phyloP scores from a whole-genome alignment of 202 grass and related monocot genomes.

The Brachypodium distachyon region DNA sequence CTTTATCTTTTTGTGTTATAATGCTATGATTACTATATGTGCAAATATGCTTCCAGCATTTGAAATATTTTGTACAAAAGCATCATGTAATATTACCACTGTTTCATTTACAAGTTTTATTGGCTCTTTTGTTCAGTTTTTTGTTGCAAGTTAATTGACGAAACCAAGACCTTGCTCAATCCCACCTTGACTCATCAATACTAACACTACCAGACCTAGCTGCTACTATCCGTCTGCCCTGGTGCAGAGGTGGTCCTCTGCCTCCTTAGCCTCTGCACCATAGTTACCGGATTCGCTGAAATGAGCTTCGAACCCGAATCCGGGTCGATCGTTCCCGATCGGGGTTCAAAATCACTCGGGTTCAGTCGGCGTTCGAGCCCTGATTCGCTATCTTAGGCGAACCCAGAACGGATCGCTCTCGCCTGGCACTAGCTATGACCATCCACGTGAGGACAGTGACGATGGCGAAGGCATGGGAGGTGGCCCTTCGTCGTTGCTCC shows the following conservation, averaged over 20 bases:
- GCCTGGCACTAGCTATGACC: too few species aligned
- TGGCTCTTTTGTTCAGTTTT: not conserved
- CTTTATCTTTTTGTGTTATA: not conserved
- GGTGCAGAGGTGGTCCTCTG: not conserved
- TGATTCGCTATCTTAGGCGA: too few species aligned
- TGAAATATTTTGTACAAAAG: not conserved
- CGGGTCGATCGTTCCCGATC: too few species aligned
- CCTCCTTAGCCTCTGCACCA: not conserved
- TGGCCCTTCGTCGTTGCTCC: too few species aligned
- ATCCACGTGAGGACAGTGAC: too few species aligned
- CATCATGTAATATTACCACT: not conserved
- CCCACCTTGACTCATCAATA: not conserved
- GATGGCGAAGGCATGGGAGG: too few species aligned
- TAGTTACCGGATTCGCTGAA: too few species aligned
- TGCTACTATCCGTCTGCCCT: not conserved
- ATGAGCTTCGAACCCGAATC: too few species aligned
- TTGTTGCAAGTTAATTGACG: not conserved
- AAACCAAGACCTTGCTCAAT: not conserved
- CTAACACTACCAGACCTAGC: not conserved
- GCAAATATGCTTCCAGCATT: not conserved
- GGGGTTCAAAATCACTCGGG: too few species aligned
- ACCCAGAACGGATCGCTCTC: too few species aligned
- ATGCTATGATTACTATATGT: not conserved
- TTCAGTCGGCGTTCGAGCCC: too few species aligned
- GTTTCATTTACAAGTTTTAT: not conserved